These are phyloP conservation scores for Cyclotella choctawhatcheeana DNA, from an alignment of 108 stramenopile species.

Conservation along the genomic window DNA sequence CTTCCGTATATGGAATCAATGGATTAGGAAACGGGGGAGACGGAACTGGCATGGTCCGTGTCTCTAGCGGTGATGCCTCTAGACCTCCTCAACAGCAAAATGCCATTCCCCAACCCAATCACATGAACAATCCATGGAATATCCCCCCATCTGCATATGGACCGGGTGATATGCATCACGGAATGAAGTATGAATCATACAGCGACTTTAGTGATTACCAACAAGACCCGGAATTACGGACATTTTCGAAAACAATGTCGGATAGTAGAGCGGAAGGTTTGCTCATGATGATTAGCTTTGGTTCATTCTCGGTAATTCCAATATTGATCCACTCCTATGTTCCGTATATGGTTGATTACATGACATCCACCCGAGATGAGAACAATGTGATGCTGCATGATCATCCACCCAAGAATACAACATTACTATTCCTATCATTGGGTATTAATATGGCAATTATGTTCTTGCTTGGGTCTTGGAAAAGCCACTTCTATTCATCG, in stretches of 20 bases:
- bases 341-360: conserved; percentile 18
- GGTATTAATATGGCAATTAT: conserved; percentile 46
- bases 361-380: not conserved
- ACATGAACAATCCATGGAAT: conserved; percentile 12
- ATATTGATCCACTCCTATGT: conserved; percentile 54
- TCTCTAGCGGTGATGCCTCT: conserved; percentile 16
- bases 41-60: conserved; percentile 25
- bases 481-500: conserved; percentile 63
- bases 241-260: conserved; percentile 37
- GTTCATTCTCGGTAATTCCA: conserved; percentile 67
- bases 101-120: not conserved
- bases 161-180: conserved; percentile 17
- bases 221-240: conserved; percentile 43
- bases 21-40: conserved; percentile 30
- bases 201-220: conserved; percentile 32
- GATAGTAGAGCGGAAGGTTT: conserved; percentile 70
- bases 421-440: conserved; percentile 36
- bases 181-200: conserved; percentile 34
- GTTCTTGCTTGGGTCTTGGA: conserved; percentile 81
- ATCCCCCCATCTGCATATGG: conserved; percentile 36
- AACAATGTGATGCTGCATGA: conserved; percentile 8
- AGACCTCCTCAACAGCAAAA: not conserved
- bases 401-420: not conserved
- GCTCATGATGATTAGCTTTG: conserved; percentile 79
- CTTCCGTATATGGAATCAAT: conserved; percentile 4